Conservation (phyloP, 768 basidiomycete genomes). For the Hypsizygus marmoreus region DNA sequence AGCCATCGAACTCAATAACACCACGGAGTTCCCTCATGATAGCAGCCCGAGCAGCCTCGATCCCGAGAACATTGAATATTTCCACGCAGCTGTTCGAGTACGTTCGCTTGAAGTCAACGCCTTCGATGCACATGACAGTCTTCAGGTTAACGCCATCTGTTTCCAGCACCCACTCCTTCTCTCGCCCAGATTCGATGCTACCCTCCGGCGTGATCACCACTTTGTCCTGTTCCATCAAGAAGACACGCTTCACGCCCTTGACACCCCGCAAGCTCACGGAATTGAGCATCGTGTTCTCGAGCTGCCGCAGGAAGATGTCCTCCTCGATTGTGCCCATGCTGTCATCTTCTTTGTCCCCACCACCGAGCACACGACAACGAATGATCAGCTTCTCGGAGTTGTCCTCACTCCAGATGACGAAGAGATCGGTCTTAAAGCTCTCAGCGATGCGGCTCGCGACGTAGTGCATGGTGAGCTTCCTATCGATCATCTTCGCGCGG, state of each 20-base stretch:
- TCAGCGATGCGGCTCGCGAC: constrained; percentile 93
- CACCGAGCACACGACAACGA: constrained; percentile 90
- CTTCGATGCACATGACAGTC: constrained; percentile 92
- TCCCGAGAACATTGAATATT: constrained; percentile 91
- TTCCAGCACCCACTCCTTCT: constrained; percentile 95
- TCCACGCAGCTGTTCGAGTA: constrained; percentile 98
- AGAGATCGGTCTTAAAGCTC: constrained; percentile 93
- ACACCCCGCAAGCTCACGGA: constrained; percentile 95
- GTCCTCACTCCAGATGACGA: constrained; percentile 99
- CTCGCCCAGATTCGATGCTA: constrained; percentile 57
- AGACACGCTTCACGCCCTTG: constrained; percentile 86
- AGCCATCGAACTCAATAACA: constrained; percentile 99
- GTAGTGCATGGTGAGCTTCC: constrained; percentile 92
- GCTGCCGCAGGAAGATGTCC: constrained; percentile 93
- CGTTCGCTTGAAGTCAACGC: constrained; percentile 90
- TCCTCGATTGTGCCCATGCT: constrained; percentile 78
- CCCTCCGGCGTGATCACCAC: constrained; percentile 67
- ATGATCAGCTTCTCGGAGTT: constrained; percentile 97
- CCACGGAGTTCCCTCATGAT: constrained; percentile 92
- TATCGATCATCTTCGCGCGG: constrained; percentile 96
- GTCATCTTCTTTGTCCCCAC: constrained; percentile 85
- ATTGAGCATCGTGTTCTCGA: constrained; percentile 96
- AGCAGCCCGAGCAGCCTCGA: constrained; percentile 94
- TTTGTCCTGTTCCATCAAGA: constrained; percentile 88
- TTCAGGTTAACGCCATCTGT: constrained; percentile 97